Percentiles rank a stretch among this genome's conserved stretches.
phyloP scores from a whole-genome alignment of 371 early-diverging fungal genomes.

The Fennellomyces sp. region DNA sequence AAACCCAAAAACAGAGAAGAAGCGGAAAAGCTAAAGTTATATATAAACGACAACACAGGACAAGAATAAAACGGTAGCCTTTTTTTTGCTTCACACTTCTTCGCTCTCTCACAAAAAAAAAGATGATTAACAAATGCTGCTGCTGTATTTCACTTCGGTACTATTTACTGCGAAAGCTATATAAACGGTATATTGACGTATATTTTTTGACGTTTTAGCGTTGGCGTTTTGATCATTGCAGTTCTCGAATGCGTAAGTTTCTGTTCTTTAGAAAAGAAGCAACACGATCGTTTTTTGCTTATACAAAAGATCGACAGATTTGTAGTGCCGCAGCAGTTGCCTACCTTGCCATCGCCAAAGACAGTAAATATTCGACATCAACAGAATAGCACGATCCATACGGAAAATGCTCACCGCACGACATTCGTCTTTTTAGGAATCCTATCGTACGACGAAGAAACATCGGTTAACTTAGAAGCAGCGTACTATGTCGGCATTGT shows the following conservation, averaged over 20 bases:
- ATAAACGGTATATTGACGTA: neutral
- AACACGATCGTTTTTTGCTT: neutral
- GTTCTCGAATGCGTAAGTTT: slow-evolving; percentile 13
- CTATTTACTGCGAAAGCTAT: neutral
- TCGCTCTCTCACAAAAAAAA: neutral
- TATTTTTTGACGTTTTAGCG: neutral
- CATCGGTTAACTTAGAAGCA: neutral
- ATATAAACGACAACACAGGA: slow-evolving; percentile 4
- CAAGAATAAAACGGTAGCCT: neutral
- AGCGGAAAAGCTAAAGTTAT: neutral
- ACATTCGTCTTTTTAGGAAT: slow-evolving; percentile 1
- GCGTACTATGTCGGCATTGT: slow-evolving; percentile 3
- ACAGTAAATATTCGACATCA: too few relatives aligned
- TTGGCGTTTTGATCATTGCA: slow-evolving; percentile 20
- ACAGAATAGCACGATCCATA: too few relatives aligned
- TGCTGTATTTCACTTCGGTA: slow-evolving; percentile 20
- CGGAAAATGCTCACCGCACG: too few relatives aligned
- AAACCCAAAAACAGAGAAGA: neutral
- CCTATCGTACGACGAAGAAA: neutral
- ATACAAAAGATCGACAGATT: neutral
- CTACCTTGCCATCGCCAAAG: neutral
- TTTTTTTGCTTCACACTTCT: neutral
- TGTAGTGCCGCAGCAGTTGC: neutral
- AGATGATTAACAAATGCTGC: slow-evolving; percentile 14
- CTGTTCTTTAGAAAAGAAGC: neutral